These are phyloP conservation scores for Candida boidinii DNA, from an alignment of 805 yeast species.

Conservation along the genomic window DNA sequence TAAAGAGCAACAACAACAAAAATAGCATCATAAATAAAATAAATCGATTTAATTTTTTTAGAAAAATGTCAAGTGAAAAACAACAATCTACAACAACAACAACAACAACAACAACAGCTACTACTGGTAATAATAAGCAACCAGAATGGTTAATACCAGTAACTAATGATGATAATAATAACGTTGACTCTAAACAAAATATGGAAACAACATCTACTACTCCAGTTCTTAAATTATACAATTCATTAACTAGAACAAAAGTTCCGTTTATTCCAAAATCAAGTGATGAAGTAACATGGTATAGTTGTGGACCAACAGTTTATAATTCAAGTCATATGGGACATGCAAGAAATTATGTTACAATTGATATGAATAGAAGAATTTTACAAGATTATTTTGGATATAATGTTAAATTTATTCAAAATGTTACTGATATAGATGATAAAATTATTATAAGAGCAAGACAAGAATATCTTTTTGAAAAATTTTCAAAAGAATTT, in stretches of 20 bases:
- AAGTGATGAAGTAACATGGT: slow-evolving; percentile 75
- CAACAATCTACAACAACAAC: slow-evolving; percentile 6
- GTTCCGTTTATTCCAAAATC: slow-evolving; percentile 66
- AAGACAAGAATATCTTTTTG: slow-evolving; percentile 78
- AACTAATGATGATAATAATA: slow-evolving; percentile 5
- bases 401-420: slow-evolving; percentile 79
- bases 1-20: too few relatives aligned
- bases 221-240: slow-evolving; percentile 58
- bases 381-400: slow-evolving; percentile 87
- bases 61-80: too few relatives aligned
- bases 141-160: slow-evolving; percentile 24
- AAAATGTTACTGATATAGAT: slow-evolving; percentile 97
- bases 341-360: slow-evolving; percentile 94
- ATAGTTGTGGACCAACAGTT: slow-evolving; percentile 97
- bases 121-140: slow-evolving; percentile 6
- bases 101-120: slow-evolving; percentile 1
- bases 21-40: too few relatives aligned
- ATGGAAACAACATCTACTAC: slow-evolving; percentile 5
- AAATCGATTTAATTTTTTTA: too few relatives aligned
- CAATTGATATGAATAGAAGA: slow-evolving; percentile 88
- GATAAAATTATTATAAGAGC: slow-evolving; percentile 95
- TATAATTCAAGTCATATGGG: slow-evolving; percentile 97
- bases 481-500: slow-evolving; percentile 36
- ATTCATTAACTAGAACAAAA: slow-evolving; percentile 76
- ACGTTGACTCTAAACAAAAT: too few relatives aligned